Percentiles rank a stretch among this genome's conserved stretches.
These are phyloP conservation scores for Fusarium albosuccineum DNA, from an alignment of 2,329 filamentous ascomycete species.

Conservation along the genomic window DNA sequence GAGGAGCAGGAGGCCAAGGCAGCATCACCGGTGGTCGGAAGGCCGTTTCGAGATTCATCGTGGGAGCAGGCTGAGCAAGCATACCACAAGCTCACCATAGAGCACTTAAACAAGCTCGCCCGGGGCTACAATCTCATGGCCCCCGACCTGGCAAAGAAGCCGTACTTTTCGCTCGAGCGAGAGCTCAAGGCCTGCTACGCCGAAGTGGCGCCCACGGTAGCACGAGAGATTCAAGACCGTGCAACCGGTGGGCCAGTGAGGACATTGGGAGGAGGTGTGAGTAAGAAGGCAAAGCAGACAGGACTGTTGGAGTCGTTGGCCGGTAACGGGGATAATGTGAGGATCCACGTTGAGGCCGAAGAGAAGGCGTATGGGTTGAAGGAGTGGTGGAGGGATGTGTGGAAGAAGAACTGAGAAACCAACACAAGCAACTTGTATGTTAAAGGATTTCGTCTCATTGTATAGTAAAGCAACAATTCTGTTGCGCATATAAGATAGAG, in stretches of 20 bases:
- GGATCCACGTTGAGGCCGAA: constrained; percentile 79
- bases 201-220: constrained; percentile 83
- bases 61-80: constrained; percentile 81
- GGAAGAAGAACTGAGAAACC: constrained; percentile 48
- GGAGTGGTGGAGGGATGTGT: constrained; percentile 91
- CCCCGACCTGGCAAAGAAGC: constrained; percentile 90
- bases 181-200: constrained; percentile 87
- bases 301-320: constrained; percentile 73
- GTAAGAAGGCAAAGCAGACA: constrained; percentile 50
- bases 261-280: constrained; percentile 46
- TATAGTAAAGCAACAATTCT: no score
- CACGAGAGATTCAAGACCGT: constrained; percentile 78
- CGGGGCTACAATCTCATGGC: constrained; percentile 96
- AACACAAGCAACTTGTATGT: constrained; percentile 2
- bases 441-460: not conserved
- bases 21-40: constrained; percentile 50
- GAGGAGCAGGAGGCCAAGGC: constrained; percentile 42
- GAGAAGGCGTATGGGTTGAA: constrained; percentile 85
- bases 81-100: constrained; percentile 82
- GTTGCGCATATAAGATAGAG: no score
- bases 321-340: constrained; percentile 60
- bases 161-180: constrained; percentile 86
- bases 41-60: constrained; percentile 80
- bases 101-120: constrained; percentile 82
- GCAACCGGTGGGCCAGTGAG: constrained; percentile 62